phyloP scores from a whole-genome alignment of 164 flowering plant genomes.

The Magnolia changhungtana region DNA sequence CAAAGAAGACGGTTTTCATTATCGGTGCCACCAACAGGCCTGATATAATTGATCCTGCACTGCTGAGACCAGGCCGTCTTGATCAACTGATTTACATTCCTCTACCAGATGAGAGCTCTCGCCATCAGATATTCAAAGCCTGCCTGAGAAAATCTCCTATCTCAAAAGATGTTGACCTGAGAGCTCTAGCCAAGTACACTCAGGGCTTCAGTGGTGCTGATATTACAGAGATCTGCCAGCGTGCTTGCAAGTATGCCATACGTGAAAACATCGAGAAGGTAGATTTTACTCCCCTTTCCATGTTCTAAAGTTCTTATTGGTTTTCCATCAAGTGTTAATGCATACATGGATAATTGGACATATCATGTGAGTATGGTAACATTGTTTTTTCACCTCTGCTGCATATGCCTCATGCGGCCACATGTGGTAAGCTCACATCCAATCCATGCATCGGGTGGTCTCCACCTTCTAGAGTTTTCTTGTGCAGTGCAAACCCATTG shows the following conservation, averaged over 20 bases:
- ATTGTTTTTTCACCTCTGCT: no score
- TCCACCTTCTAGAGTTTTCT: no score
- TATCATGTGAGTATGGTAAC: no score
- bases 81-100: conserved; percentile 89
- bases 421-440: no score
- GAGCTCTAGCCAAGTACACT: conserved; percentile 76
- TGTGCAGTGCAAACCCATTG: no score
- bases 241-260: conserved; percentile 83
- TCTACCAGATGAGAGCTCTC: conserved; percentile 82
- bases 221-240: conserved; percentile 86
- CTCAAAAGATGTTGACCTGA: conserved; percentile 69
- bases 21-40: conserved; percentile 92
- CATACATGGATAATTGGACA: no score
- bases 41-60: conserved; percentile 81
- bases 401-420: no score
- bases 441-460: no score
- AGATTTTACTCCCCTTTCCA: conserved; percentile 1
- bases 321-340: background rate
- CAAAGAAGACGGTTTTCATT: conserved; percentile 86
- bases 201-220: conserved; percentile 95
- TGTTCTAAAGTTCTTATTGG: background rate
- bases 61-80: conserved; percentile 83
- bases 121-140: conserved; percentile 66
- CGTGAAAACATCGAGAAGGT: conserved; percentile 87
- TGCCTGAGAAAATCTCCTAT: conserved; percentile 82